Conservation (phyloP, 163 green algal genomes). For the Prototheca cutis region DNA sequence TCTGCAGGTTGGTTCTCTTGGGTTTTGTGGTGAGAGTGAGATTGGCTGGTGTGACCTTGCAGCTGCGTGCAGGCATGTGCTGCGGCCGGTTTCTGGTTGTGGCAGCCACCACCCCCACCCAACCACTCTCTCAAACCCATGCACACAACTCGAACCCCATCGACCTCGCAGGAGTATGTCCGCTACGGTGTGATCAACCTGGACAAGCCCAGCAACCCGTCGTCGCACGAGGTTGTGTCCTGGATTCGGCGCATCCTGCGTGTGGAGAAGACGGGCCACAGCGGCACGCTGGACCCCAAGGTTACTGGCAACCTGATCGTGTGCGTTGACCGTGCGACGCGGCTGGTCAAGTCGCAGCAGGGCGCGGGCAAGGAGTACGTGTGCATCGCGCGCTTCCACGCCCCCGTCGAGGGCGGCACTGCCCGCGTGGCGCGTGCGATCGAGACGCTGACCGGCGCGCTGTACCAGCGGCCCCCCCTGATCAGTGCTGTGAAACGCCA, state of each 20-base stretch:
- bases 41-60: too few relatives aligned
- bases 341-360: conserved; percentile 98
- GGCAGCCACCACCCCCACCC: too few relatives aligned
- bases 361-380: conserved; percentile 98
- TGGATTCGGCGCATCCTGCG: conserved; percentile 94
- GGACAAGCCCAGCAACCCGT: conserved; percentile 97
- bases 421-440: conserved; percentile 67
- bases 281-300: conserved; percentile 95
- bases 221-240: conserved; percentile 94
- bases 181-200: conserved; percentile 96
- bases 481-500: conserved; percentile 98
- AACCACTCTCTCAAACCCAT: too few relatives aligned
- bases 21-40: conserved; percentile 4
- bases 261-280: conserved; percentile 97
- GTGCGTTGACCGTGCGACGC: conserved; percentile 91
- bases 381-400: conserved; percentile 77
- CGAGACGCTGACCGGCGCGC: conserved; percentile 79
- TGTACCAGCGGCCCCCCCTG: conserved; percentile 88
- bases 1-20: conserved; percentile 33
- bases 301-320: conserved; percentile 96
- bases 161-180: conserved; percentile 56
- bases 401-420: conserved; percentile 60
- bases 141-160: too few relatives aligned
- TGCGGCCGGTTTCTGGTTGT: too few relatives aligned
- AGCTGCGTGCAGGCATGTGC: too few relatives aligned